Percentiles rank a stretch among this genome's conserved stretches.
Conservation (phyloP, 164 flowering plant genomes). For the Kingdonia uniflora region DNA sequence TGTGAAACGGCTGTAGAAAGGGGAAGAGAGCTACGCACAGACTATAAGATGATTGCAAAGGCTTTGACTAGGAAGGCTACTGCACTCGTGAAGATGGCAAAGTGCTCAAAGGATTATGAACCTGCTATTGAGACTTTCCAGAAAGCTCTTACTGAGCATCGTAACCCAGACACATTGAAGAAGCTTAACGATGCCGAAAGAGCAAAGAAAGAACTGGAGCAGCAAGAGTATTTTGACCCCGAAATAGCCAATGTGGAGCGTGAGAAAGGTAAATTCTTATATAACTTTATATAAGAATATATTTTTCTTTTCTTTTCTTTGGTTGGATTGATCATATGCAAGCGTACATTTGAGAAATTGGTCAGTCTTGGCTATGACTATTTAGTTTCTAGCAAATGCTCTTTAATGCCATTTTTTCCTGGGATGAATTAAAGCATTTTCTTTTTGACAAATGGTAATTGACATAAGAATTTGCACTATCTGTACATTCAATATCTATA, state of each 20-base stretch:
- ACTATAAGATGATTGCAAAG: constrained; percentile 87
- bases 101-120: constrained; percentile 79
- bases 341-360: no score
- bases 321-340: no score
- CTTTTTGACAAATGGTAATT: no score
- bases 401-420: no score
- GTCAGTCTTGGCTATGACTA: no score
- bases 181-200: constrained; percentile 91
- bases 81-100: constrained; percentile 82
- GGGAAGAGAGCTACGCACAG: constrained; percentile 87
- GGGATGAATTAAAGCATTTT: no score
- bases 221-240: constrained; percentile 87
- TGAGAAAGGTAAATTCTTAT: constrained; percentile 69
- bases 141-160: constrained; percentile 95
- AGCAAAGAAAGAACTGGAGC: constrained; percentile 91
- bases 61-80: constrained; percentile 95
- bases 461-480: no score
- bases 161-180: constrained; percentile 91
- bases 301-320: no score
- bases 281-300: no score
- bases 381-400: no score
- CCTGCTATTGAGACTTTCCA: constrained; percentile 90
- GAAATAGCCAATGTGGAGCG: constrained; percentile 87
- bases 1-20: constrained; percentile 97
- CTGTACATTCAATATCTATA: no score